Conservation (phyloP, 192 early-diverging fungal genomes). For the Phycomyces nitens region DNA sequence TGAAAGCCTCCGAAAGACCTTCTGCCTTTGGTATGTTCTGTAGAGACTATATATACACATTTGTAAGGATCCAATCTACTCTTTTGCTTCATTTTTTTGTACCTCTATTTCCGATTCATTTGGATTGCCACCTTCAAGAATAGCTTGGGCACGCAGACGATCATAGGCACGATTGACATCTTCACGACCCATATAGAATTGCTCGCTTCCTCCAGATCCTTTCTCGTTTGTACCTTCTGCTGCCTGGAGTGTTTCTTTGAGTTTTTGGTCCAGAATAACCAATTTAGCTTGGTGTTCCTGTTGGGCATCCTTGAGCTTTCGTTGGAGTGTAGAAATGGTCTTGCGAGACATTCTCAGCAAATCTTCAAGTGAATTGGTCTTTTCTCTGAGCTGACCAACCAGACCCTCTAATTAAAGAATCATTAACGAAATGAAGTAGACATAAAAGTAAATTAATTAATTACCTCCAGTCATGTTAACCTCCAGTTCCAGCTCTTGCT, state of each 20-base stretch:
- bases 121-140: slow-evolving; percentile 26
- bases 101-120: slow-evolving; percentile 7
- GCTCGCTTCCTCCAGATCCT: neutral
- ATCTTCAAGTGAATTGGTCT: slow-evolving; percentile 45
- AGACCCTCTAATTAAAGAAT: slow-evolving; percentile 40
- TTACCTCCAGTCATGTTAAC: slow-evolving; percentile 61
- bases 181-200: slow-evolving; percentile 26
- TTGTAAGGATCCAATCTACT: too few species aligned
- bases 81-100: neutral
- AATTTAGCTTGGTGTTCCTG: slow-evolving; percentile 66
- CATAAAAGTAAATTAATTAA: neutral
- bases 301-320: slow-evolving; percentile 63
- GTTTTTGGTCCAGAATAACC: slow-evolving; percentile 62
- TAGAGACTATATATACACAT: neutral
- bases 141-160: slow-evolving; percentile 31
- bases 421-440: too few species aligned
- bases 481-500: slow-evolving; percentile 70
- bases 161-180: slow-evolving; percentile 35
- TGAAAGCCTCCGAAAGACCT: slow-evolving; percentile 32
- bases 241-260: slow-evolving; percentile 60
- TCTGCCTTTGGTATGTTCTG: slow-evolving; percentile 25
- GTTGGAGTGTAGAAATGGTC: slow-evolving; percentile 70
- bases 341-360: slow-evolving; percentile 73
- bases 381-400: slow-evolving; percentile 54
- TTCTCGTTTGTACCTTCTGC: slow-evolving; percentile 48